Conservation (phyloP, 495 filamentous ascomycete species). For the Penicillium cataractarum region DNA sequence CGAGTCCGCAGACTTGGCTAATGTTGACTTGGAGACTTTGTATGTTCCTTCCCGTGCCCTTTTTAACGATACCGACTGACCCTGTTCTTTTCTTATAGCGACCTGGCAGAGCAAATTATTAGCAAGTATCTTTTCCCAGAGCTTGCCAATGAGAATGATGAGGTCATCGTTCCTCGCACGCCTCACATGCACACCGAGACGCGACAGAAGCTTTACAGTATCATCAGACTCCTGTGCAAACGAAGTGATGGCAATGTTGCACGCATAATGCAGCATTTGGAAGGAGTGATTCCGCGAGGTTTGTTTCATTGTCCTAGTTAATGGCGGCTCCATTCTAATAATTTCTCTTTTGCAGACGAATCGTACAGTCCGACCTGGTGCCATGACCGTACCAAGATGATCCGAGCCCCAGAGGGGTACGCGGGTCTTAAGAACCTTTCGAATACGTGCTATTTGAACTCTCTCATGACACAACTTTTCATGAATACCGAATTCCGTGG, state of each 20-base stretch:
- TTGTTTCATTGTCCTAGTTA: constrained; percentile 14
- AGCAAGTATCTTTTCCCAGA: constrained; percentile 71
- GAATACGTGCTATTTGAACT: constrained; percentile 98
- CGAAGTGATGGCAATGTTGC: constrained; percentile 53
- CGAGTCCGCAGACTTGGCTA: constrained; percentile 47
- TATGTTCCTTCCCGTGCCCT: constrained; percentile 16
- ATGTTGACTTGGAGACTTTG: constrained; percentile 50
- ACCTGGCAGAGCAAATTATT: constrained; percentile 63
- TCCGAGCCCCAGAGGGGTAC: constrained; percentile 76
- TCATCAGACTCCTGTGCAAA: constrained; percentile 62
- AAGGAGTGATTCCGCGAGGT: constrained; percentile 55
- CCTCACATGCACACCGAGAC: constrained; percentile 59
- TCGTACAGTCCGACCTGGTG: constrained; percentile 56
- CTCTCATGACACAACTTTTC: constrained; percentile 91
- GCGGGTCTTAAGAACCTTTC: constrained; percentile 86
- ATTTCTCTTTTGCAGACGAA: constrained; percentile 34
- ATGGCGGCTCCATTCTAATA: constrained; percentile 6
- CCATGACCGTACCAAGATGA: constrained; percentile 67
- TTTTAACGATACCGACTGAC: not conserved
- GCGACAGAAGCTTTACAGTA: constrained; percentile 64
- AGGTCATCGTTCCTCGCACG: constrained; percentile 35
- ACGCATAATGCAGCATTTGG: constrained; percentile 55
- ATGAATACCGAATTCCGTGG: constrained; percentile 90
- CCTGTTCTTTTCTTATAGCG: constrained; percentile 27
- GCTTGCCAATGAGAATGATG: constrained; percentile 40